Evolutionary conservation across 2,329 filamentous ascomycete species (phyloP).

Genomic region (Penicillium sp.): DNA sequence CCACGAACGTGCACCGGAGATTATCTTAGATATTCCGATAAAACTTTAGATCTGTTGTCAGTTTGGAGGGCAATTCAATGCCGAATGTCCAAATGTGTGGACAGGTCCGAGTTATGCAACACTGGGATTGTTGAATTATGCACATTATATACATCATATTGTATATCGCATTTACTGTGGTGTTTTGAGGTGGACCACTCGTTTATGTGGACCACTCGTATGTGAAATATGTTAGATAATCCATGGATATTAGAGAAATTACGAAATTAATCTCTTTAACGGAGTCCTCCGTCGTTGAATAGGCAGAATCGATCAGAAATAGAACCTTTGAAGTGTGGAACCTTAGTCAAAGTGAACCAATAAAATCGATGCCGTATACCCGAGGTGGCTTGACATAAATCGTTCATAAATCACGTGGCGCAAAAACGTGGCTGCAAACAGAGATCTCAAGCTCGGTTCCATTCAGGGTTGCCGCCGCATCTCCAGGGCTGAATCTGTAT

Average conservation of each 20-base stretch:
- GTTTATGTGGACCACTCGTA: too few species aligned
- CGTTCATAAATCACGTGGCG: constrained; percentile 11
- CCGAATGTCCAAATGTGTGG: background rate
- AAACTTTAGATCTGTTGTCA: background rate
- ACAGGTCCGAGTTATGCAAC: background rate
- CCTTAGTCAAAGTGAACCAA: constrained; percentile 3
- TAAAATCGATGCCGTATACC: constrained; percentile 20
- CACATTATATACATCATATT: too few species aligned
- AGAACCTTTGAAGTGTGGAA: background rate
- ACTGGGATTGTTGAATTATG: too few species aligned
- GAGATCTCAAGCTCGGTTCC: background rate
- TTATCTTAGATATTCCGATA: background rate
- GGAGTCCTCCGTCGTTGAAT: too few species aligned
- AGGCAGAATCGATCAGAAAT: background rate
- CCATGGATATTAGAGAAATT: too few species aligned
- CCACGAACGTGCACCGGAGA: background rate
- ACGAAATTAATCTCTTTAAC: too few species aligned
- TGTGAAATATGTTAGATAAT: too few species aligned
- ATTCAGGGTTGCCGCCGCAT: background rate
- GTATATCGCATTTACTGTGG: too few species aligned
- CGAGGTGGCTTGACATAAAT: constrained; percentile 16
- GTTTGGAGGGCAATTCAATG: background rate
- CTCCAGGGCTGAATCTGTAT: too few species aligned
- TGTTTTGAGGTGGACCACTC: too few species aligned
- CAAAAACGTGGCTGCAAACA: constrained; percentile 3